Evolutionary conservation across 2,329 filamentous ascomycete species (phyloP).

Genomic region (Mycogone perniciosa): DNA sequence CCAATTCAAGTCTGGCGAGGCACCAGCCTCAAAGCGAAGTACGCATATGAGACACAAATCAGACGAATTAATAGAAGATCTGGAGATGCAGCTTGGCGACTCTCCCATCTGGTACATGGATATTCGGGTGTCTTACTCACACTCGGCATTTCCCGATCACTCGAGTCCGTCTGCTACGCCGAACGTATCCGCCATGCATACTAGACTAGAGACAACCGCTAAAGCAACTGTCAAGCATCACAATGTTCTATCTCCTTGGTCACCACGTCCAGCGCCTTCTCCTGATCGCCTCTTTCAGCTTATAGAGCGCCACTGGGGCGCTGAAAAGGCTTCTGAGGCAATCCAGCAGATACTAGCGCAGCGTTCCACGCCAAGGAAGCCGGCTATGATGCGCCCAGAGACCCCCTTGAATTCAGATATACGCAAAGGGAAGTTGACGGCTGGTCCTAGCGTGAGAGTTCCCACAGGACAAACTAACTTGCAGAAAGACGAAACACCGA

Average conservation of each 20-base stretch:
- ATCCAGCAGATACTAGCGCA: slow-evolving; percentile 28
- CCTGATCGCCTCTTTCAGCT: slow-evolving; percentile 38
- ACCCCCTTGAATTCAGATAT: background rate
- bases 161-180: slow-evolving; percentile 17
- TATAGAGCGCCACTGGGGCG: slow-evolving; percentile 44
- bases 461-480: background rate
- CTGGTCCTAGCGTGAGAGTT: background rate
- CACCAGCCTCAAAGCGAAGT: slow-evolving; percentile 6
- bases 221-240: slow-evolving; percentile 45
- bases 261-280: slow-evolving; percentile 32
- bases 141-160: slow-evolving; percentile 46
- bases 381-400: background rate
- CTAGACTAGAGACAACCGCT: slow-evolving; percentile 46
- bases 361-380: background rate
- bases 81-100: slow-evolving; percentile 51
- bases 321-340: slow-evolving; percentile 35
- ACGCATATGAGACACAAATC: slow-evolving; percentile 35
- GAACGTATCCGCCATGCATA: slow-evolving; percentile 37
- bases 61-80: slow-evolving; percentile 51
- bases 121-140: slow-evolving; percentile 47
- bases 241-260: slow-evolving; percentile 46
- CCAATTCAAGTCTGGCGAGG: slow-evolving; percentile 23
- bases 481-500: background rate
- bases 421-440: background rate
- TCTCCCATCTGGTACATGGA: slow-evolving; percentile 43